Conservation (phyloP, 2,329 filamentous ascomycete species). For the Neurospora sp. region DNA sequence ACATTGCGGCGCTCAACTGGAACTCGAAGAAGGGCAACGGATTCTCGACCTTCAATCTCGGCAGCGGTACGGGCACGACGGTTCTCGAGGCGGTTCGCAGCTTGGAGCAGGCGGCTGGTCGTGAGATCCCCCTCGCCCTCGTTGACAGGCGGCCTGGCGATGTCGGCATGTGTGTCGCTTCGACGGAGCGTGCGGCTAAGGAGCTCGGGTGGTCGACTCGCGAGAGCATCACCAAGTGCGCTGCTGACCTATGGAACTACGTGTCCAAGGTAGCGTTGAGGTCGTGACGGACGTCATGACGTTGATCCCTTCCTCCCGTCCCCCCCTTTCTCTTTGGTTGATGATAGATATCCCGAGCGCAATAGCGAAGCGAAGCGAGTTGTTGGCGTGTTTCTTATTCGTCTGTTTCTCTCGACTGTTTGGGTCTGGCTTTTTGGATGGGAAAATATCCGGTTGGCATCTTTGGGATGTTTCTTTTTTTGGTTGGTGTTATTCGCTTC, state of each 20-base stretch:
- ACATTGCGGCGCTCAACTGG: slow-evolving; percentile 42
- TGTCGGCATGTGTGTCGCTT: slow-evolving; percentile 33
- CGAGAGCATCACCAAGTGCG: slow-evolving; percentile 24
- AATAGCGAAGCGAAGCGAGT: neutral
- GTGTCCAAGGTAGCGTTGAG: slow-evolving; percentile 11
- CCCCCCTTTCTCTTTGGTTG: neutral
- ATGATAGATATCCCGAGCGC: neutral
- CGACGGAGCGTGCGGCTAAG: slow-evolving; percentile 26
- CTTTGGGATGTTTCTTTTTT: neutral
- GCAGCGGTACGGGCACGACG: slow-evolving; percentile 35
- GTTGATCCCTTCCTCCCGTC: neutral
- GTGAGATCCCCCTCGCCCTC: slow-evolving; percentile 27
- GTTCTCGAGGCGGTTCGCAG: slow-evolving; percentile 33
- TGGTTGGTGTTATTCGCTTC: neutral
- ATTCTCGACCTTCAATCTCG: slow-evolving; percentile 36
- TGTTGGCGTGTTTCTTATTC: neutral
- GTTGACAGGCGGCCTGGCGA: slow-evolving; percentile 32
- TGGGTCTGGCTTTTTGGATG: neutral
- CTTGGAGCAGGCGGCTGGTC: slow-evolving; percentile 27
- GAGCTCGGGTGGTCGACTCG: slow-evolving; percentile 33
- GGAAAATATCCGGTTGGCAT: neutral
- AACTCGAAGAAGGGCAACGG: slow-evolving; percentile 20
- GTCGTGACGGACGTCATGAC: neutral
- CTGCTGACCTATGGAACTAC: slow-evolving; percentile 26
- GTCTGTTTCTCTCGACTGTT: neutral